Evolutionary conservation across 2,329 filamentous ascomycete genomes (phyloP).

Genomic region (Colletotrichum higginsianum): DNA sequence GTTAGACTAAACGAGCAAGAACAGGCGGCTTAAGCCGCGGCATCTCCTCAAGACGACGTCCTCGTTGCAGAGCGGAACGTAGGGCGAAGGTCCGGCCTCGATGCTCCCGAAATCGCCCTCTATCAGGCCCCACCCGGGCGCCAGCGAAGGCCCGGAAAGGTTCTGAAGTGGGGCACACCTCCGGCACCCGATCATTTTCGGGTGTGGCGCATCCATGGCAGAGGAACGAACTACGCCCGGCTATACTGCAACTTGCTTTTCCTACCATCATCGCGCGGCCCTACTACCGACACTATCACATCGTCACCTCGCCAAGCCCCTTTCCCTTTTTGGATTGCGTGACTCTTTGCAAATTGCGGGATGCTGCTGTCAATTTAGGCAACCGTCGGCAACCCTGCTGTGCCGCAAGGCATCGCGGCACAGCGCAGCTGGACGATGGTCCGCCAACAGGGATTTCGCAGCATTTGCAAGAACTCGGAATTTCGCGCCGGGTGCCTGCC

Average conservation of each 20-base stretch:
- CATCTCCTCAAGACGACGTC: no score
- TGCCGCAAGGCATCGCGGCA: conserved; percentile 10
- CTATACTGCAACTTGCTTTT: neutral
- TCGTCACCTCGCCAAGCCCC: neutral
- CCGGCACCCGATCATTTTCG: neutral
- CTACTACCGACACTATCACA: neutral
- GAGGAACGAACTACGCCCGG: neutral
- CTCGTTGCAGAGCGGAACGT: no score
- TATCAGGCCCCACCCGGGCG: neutral
- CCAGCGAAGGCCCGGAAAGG: neutral
- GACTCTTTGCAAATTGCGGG: neutral
- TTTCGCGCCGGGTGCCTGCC: neutral
- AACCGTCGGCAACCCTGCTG: neutral
- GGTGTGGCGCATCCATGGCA: neutral
- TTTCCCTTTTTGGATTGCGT: neutral
- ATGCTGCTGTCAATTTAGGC: neutral
- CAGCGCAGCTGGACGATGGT: neutral
- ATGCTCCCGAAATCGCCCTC: neutral
- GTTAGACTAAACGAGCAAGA: no score
- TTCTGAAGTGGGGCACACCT: neutral
- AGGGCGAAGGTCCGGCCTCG: neutral
- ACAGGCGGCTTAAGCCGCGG: no score
- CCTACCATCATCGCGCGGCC: neutral
- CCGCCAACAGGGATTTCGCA: neutral
- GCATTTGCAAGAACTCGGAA: neutral